Percentiles rank a stretch among this genome's conserved stretches.
phyloP scores from a whole-genome alignment of 805 yeast genomes.

The Suhomyces xylopsoci region DNA sequence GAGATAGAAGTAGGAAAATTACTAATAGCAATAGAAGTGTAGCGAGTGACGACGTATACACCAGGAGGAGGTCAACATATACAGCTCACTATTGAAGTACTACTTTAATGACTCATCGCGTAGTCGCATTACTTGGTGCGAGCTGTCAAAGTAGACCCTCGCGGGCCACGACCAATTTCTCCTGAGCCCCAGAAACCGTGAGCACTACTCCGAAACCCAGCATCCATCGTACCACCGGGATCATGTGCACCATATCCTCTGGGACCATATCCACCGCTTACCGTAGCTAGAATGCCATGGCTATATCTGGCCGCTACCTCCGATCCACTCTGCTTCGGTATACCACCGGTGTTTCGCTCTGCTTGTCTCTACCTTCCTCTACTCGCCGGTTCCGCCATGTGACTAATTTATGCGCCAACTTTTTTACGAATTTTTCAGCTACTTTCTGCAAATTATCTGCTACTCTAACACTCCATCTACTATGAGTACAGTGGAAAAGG shows the following conservation, averaged over 20 bases:
- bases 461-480: not conserved
- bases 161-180: not conserved
- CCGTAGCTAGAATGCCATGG: not conserved
- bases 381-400: constrained; percentile 1
- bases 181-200: not conserved
- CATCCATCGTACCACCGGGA: not conserved
- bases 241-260: not conserved
- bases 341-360: not conserved
- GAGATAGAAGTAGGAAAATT: not conserved
- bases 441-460: not conserved
- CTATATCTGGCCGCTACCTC: not conserved
- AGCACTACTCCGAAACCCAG: not conserved
- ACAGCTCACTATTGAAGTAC: no score
- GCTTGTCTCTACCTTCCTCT: not conserved
- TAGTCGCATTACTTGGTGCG: not conserved
- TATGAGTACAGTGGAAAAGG: constrained; percentile 41
- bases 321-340: not conserved
- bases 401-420: not conserved
- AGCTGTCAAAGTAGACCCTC: not conserved
- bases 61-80: no score
- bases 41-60: not conserved
- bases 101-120: not conserved
- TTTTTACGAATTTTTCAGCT: not conserved
- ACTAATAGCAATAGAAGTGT: not conserved
- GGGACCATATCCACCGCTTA: not conserved